Base-by-base conservation (phyloP, 2,329 filamentous ascomycete species). In the Helicocarpus griseus region DNA sequence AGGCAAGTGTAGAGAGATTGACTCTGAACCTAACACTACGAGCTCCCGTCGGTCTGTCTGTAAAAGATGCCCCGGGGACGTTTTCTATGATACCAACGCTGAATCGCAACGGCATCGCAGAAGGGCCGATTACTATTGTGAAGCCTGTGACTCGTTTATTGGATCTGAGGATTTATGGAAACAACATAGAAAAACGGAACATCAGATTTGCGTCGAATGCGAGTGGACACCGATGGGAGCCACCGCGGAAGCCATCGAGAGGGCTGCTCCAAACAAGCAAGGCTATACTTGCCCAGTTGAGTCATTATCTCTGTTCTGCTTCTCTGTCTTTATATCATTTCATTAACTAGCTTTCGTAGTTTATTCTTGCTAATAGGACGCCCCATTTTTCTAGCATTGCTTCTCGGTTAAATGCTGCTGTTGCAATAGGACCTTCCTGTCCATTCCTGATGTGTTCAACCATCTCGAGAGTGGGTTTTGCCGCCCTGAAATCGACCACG, bases 61-160 rank as follows among this genome's bases (percentile, higher is more conserved):
- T 40, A n/a, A 33, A 22, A 22, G 55, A 11, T 58, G 56, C 48
- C 17, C 14, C 11, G 41, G 46, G n/a, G 4, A 24, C 22, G 40
- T 44, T 5, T 56, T 57, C n/a, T 60, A 59, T 26, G 46, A 56
- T 7, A 48, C 50, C 2, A 59, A 57, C 43, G 43, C 50, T 2
- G 50, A 29, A 8, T 51, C 60, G 8, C 57, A 57, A 48, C 40
- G 44, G 13, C 57, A 61, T 49, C 24, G 57, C 6, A 56, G 60
- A 29, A 40, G 48, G 2, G 44, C 41, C 9, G 57, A 60, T 39
- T 48, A 60, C 8, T 58, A 55, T 38, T 60, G 58, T 35, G 57
- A 58, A 22, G 38, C 54, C 14, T 61, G 60, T 31, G 41, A 56
- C 40, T 60, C 55, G 55, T 58, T 55, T 43, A 55, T 56, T 5